phyloP scores from a whole-genome alignment of 2,329 filamentous ascomycete genomes.

The Grosmannia serpens region DNA sequence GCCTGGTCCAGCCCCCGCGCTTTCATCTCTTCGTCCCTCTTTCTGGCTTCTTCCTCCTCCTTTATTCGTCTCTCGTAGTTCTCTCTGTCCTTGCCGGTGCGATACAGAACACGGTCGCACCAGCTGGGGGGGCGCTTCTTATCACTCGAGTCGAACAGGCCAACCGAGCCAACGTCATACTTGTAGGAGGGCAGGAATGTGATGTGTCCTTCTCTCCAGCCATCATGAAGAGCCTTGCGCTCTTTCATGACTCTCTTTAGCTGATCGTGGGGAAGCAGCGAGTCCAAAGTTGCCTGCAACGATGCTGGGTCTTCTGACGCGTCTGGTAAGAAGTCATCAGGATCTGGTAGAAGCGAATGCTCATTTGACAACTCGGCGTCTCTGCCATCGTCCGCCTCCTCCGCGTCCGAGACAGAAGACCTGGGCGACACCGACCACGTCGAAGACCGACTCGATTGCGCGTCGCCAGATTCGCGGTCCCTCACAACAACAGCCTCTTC shows the following conservation, averaged over 20 bases:
- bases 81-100: conserved; percentile 60
- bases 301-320: conserved; percentile 71
- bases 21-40: conserved; percentile 77
- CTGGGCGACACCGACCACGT: conserved; percentile 15
- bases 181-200: conserved; percentile 93
- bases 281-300: conserved; percentile 77
- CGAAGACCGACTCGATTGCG: conserved; percentile 9
- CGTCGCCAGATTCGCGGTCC: conserved; percentile 31
- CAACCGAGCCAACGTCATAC: conserved; percentile 89
- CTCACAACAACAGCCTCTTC: conserved; percentile 39
- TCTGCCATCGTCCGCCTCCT: background rate
- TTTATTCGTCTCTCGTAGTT: conserved; percentile 50
- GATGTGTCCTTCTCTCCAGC: conserved; percentile 83
- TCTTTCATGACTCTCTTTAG: conserved; percentile 60
- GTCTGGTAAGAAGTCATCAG: conserved; percentile 56
- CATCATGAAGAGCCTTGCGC: conserved; percentile 77
- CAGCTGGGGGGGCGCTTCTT: conserved; percentile 88
- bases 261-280: conserved; percentile 82
- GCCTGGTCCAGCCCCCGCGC: conserved; percentile 63
- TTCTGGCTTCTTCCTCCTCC: conserved; percentile 56
- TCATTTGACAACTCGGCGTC: conserved; percentile 26
- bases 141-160: conserved; percentile 88
- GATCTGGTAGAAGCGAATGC: conserved; percentile 37
- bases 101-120: conserved; percentile 89
- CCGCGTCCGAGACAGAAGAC: conserved; percentile 16